phyloP scores from a whole-genome alignment of 169 alveolate species.

The Fabrea salina region DNA sequence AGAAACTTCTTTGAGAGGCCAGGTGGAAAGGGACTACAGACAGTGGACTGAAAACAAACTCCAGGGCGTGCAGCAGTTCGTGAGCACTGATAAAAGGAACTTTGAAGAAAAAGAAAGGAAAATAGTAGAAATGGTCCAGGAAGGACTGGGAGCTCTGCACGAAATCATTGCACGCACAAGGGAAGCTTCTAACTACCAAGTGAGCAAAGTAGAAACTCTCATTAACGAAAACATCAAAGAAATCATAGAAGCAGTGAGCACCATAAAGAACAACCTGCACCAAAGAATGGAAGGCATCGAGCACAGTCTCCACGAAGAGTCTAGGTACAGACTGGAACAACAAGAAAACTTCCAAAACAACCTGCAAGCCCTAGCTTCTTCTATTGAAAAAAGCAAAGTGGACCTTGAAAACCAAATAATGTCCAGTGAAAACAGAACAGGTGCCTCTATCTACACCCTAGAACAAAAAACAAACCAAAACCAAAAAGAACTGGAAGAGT shows the following conservation, averaged over 20 bases:
- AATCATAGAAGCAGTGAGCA: not conserved
- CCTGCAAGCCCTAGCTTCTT: not conserved
- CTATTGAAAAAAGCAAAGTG: not conserved
- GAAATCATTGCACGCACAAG: conserved; percentile 20
- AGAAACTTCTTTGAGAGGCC: not conserved
- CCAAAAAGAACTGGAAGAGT: not conserved
- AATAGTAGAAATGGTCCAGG: conserved; percentile 30
- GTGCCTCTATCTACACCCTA: not conserved
- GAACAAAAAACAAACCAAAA: not conserved
- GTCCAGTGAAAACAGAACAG: conserved; percentile 25
- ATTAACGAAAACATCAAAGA: conserved; percentile 29
- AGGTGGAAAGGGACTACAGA: not conserved
- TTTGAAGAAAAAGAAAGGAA: conserved; percentile 26
- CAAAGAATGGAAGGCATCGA: conserved; percentile 18
- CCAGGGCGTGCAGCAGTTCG: not conserved
- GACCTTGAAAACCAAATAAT: conserved; percentile 2
- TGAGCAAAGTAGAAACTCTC: conserved; percentile 16
- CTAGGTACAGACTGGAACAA: not conserved
- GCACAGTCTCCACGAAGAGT: conserved; percentile 18
- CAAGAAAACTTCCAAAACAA: not conserved
- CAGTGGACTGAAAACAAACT: conserved; percentile 11
- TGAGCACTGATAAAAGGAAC: conserved; percentile 9
- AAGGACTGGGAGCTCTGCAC: conserved; percentile 26
- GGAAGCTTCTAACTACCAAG: conserved; percentile 2
- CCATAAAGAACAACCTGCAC: conserved; percentile 15